phyloP scores from a whole-genome alignment of 768 basidiomycete species.

The Leccinum fibrillosum region DNA sequence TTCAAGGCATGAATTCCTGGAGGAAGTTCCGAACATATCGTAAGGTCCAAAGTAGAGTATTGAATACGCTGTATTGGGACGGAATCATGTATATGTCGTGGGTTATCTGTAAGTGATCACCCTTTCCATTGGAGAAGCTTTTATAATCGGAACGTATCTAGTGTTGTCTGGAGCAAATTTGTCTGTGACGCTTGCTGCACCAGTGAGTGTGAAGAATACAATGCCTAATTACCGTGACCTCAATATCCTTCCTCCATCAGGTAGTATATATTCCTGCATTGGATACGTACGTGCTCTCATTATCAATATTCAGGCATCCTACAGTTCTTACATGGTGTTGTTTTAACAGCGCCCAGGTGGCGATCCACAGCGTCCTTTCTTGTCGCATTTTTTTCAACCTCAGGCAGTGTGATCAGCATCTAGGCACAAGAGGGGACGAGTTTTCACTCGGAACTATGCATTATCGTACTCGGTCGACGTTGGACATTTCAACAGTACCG shows the following conservation, averaged over 20 bases:
- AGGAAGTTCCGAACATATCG: conserved; percentile 24
- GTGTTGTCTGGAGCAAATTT: conserved; percentile 15
- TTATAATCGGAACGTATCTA: conserved; percentile 2
- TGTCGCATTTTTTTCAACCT: conserved; percentile 31
- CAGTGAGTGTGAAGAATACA: conserved; percentile 9
- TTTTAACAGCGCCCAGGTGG: conserved; percentile 25
- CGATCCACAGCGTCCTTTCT: conserved; percentile 24
- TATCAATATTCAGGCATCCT: neutral
- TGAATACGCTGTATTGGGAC: conserved; percentile 27
- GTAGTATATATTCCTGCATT: conserved; percentile 13
- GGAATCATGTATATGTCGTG: conserved; percentile 27
- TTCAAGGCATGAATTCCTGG: conserved; percentile 25
- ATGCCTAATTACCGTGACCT: neutral
- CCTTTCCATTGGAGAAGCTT: neutral
- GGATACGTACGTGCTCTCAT: conserved; percentile 20
- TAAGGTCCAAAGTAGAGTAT: conserved; percentile 7
- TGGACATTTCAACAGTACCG: neutral
- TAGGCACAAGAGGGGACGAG: neutral
- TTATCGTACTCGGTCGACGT: neutral
- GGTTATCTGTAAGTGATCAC: conserved; percentile 14
- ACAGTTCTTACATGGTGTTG: conserved; percentile 5
- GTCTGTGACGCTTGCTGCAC: conserved; percentile 15
- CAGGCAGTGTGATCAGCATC: conserved; percentile 11
- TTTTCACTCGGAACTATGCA: conserved; percentile 8
- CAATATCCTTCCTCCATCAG: conserved; percentile 1